Conservation (phyloP, 2,329 filamentous ascomycete species). For the Plenodomus biglobosus region DNA sequence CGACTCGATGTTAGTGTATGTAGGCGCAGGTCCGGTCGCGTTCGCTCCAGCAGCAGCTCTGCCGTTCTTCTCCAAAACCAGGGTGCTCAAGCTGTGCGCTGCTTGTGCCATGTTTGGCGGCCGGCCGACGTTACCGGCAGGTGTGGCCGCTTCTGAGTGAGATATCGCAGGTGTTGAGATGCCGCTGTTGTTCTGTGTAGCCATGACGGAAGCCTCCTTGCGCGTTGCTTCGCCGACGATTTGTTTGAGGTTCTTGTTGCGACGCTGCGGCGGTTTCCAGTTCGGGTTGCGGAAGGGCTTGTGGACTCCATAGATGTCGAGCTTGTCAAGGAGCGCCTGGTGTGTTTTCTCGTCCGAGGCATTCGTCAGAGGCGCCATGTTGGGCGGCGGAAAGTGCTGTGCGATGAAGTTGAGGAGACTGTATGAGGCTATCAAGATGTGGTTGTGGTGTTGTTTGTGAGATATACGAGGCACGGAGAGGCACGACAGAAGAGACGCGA, state of each 20-base stretch:
- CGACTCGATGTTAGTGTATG: constrained; percentile 95
- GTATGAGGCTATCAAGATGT: background rate
- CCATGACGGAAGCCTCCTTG: constrained; percentile 84
- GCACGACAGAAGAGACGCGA: background rate
- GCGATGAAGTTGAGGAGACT: too few species aligned
- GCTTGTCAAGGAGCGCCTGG: constrained; percentile 80
- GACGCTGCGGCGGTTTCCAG: constrained; percentile 91
- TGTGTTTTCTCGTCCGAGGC: constrained; percentile 77
- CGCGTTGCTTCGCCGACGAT: constrained; percentile 87
- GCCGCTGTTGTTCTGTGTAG: constrained; percentile 80
- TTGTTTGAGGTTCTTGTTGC: constrained; percentile 99
- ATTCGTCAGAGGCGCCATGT: constrained; percentile 63
- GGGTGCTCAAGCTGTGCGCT: constrained; percentile 79
- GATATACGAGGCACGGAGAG: too few species aligned
- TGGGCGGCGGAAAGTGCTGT: background rate
- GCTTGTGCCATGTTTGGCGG: constrained; percentile 78
- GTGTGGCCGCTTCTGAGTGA: constrained; percentile 41
- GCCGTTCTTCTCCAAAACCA: constrained; percentile 81
- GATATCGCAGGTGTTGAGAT: constrained; percentile 63
- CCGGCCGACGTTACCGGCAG: constrained; percentile 66
- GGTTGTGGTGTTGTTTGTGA: constrained; percentile 2
- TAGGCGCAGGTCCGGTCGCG: constrained; percentile 64
- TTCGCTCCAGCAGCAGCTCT: constrained; percentile 32
- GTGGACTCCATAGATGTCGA: constrained; percentile 83
- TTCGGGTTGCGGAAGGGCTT: constrained; percentile 87